These are phyloP conservation scores for Ceratocystis alfenasii DNA, from an alignment of 2,329 filamentous ascomycete species.

Conservation along the genomic window DNA sequence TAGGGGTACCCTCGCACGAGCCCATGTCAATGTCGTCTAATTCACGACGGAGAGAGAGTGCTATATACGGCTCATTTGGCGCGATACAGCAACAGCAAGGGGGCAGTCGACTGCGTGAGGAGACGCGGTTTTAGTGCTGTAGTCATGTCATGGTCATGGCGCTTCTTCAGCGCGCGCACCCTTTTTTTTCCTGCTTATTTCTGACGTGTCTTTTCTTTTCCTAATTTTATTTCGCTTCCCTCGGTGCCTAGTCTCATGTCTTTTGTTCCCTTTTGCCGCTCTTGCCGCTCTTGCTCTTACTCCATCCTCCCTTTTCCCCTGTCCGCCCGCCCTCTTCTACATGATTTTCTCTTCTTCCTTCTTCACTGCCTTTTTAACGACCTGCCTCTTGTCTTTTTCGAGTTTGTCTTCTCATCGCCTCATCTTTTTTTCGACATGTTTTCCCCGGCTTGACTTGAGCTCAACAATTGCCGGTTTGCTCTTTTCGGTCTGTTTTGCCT, in stretches of 20 bases:
- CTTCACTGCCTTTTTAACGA: too few relatives aligned
- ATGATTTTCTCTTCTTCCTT: too few relatives aligned
- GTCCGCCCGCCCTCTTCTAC: slow-evolving; percentile 22
- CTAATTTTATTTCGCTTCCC: background rate
- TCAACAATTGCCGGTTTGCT: too few relatives aligned
- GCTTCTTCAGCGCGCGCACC: background rate
- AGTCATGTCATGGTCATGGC: slow-evolving; percentile 23
- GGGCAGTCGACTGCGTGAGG: slow-evolving; percentile 41
- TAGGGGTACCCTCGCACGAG: slow-evolving; percentile 19
- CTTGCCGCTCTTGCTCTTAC: slow-evolving; percentile 6
- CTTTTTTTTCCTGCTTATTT: background rate
- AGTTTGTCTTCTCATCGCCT: too few relatives aligned
- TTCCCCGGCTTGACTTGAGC: too few relatives aligned
- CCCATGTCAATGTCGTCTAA: background rate
- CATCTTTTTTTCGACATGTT: too few relatives aligned
- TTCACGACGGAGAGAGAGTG: slow-evolving; percentile 46
- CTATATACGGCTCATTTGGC: slow-evolving; percentile 46
- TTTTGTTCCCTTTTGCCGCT: slow-evolving; percentile 1
- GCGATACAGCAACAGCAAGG: slow-evolving; percentile 30
- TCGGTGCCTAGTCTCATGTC: too few relatives aligned
- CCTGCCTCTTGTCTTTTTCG: too few relatives aligned
- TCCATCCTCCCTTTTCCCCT: background rate
- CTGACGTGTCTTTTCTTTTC: background rate
- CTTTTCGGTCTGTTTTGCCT: too few relatives aligned
- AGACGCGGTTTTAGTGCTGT: slow-evolving; percentile 35